phyloP scores from a whole-genome alignment of 2,329 filamentous ascomycete species.

The Fusarium sororula region DNA sequence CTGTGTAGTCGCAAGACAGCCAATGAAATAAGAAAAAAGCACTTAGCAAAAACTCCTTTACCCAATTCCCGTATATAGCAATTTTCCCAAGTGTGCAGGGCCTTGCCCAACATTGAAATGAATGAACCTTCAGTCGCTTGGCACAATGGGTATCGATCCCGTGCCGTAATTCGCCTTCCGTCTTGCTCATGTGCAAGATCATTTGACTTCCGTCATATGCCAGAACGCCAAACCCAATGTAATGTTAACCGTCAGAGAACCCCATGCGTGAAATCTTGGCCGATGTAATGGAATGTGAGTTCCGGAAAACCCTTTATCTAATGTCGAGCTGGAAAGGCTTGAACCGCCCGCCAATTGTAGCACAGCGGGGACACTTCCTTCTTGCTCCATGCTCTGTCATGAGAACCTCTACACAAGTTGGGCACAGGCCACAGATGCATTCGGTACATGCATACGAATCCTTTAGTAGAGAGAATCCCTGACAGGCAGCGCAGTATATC shows the following conservation, averaged over 20 bases:
- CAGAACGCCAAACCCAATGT: constrained; percentile 42
- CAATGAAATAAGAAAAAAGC: constrained; percentile 11
- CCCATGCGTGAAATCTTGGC: constrained; percentile 12
- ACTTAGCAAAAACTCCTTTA: constrained; percentile 41
- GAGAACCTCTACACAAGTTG: constrained; percentile 84
- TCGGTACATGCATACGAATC: constrained; percentile 95
- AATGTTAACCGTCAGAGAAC: constrained; percentile 27
- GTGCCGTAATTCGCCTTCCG: constrained; percentile 28
- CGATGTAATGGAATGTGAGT: constrained; percentile 30
- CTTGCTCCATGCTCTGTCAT: constrained; percentile 79
- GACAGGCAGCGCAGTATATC: constrained; percentile 92
- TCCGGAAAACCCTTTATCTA: constrained; percentile 58
- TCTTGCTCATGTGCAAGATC: constrained; percentile 34
- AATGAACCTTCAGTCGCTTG: constrained; percentile 28
- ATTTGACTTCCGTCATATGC: constrained; percentile 37
- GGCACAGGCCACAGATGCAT: constrained; percentile 93
- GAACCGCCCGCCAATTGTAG: constrained; percentile 80
- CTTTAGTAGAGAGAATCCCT: constrained; percentile 77
- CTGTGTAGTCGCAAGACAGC: constrained; percentile 7
- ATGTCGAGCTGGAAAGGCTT: constrained; percentile 89
- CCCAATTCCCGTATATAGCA: constrained; percentile 33
- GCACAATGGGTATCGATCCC: constrained; percentile 21
- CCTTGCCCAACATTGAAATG: constrained; percentile 21
- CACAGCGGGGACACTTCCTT: constrained; percentile 81
- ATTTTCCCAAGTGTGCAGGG: constrained; percentile 20